A percentile compares a stretch with the other conserved stretches of the same genome.
Evolutionary conservation across 441 rosid species (phyloP).

Genomic region (Populus trichocarpa): DNA sequence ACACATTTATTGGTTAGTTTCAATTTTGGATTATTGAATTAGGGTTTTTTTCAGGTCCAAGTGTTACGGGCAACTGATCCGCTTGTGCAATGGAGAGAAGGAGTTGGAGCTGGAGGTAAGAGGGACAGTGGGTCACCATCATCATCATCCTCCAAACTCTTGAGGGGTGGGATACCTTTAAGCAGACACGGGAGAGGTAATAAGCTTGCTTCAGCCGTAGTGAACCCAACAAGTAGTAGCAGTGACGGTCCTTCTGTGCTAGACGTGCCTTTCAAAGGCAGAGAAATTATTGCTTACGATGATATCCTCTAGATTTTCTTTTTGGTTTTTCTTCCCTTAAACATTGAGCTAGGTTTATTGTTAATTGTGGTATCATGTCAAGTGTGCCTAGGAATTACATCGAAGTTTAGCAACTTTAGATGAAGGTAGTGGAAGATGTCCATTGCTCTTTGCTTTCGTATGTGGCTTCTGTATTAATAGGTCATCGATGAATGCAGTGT

Average conservation of each 20-base stretch:
- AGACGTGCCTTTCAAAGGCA: slow-evolving; percentile 45
- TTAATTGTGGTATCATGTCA: neutral
- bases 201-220: slow-evolving; percentile 71
- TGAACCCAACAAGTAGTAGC: slow-evolving; percentile 44
- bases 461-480: neutral
- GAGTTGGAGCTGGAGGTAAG: slow-evolving; percentile 40
- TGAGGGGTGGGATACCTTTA: slow-evolving; percentile 62
- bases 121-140: slow-evolving; percentile 41
- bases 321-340: neutral
- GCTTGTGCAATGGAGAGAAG: slow-evolving; percentile 67
- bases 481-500: neutral
- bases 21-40: neutral
- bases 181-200: slow-evolving; percentile 73
- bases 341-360: neutral
- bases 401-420: slow-evolving; percentile 3
- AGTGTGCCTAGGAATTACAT: neutral
- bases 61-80: slow-evolving; percentile 82
- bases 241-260: slow-evolving; percentile 14
- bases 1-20: neutral
- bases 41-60: slow-evolving; percentile 44
- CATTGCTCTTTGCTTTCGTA: neutral
- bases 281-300: slow-evolving; percentile 75
- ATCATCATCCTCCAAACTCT: slow-evolving; percentile 69
- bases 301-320: slow-evolving; percentile 49
- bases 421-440: slow-evolving; percentile 3